Evolutionary conservation across 2,329 filamentous ascomycete genomes (phyloP), one percentile per base, ranked within the genome.

Genomic region (Didymella glomerata): DNA sequence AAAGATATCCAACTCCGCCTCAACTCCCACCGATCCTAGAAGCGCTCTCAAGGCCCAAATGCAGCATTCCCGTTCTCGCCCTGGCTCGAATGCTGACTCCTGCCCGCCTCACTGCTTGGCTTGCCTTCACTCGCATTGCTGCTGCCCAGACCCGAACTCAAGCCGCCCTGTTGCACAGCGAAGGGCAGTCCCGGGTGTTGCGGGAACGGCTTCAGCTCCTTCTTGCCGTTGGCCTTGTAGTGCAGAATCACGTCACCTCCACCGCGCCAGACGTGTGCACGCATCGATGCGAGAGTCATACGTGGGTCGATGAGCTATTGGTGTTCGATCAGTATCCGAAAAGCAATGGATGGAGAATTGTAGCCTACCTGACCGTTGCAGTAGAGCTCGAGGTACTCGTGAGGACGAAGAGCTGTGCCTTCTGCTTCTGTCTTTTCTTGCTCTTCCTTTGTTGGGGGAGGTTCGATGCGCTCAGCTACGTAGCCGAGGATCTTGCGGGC

Each of bases 401-500:
- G 94, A 1, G 94, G 91, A 69, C 86, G 89, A 72, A 96, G 79
- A 2, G 53, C 58, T 4, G 60, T 51, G 28, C 61, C 62, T 18
- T 55, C 52, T 32, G 32, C 82, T 41, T 59, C 56, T 46, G 50
- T 40, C 2, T 28, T 9, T 51, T 86, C 81, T 10, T 84, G 80
- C 48, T 88, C 85, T 4, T 83, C 80, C 51, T 87, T 83, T 48
- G 88, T 83, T 0, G 84, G 80, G n/a, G 84, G 77, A 3, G 83
- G 83, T 68, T 98, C 94, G 57, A 99, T 94, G 54, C 93, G 86
- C 77, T 99, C 95, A 1, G 93, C 92, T 18, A 99, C 87, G 70
- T 99, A 99, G 0, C 88, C 87, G 57, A 98, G 80, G 22, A 99
- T 95, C 82, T 99, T 99, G 80, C 92, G 94, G 3, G 96, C 92